Evolutionary conservation across 2,329 filamentous ascomycete genomes (phyloP).

Genomic region (Beauveria varroae): DNA sequence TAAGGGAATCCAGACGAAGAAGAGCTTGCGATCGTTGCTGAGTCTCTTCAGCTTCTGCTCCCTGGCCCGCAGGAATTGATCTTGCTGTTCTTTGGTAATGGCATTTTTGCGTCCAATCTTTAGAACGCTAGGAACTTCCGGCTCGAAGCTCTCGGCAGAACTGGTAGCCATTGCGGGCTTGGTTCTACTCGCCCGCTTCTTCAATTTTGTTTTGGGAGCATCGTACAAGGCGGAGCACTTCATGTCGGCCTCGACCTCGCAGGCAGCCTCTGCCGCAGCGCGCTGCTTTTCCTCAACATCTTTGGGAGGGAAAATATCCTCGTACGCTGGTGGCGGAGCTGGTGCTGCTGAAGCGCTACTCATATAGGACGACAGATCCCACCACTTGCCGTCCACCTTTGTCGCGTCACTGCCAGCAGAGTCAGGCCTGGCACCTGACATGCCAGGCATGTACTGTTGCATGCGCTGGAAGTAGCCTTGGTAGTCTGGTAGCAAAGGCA

Average conservation of each 20-base stretch:
- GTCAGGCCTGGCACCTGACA: conserved; percentile 42
- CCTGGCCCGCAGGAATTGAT: conserved; percentile 53
- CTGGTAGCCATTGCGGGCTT: conserved; percentile 15
- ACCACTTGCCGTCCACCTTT: conserved; percentile 54
- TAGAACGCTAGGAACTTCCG: conserved; percentile 38
- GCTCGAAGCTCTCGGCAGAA: neutral
- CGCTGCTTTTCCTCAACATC: conserved; percentile 49
- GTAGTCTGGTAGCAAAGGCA: conserved; percentile 62
- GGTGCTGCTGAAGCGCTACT: conserved; percentile 39
- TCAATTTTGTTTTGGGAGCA: conserved; percentile 20
- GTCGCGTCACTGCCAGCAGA: conserved; percentile 32
- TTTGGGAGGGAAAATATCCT: conserved; percentile 63
- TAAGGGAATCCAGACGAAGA: conserved; percentile 57
- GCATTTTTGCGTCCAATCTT: conserved; percentile 56
- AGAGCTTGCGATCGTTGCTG: conserved; percentile 57
- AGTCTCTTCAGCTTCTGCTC: conserved; percentile 56
- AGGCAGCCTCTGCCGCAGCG: conserved; percentile 49
- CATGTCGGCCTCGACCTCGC: conserved; percentile 50
- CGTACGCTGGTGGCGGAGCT: conserved; percentile 64
- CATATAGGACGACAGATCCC: conserved; percentile 55
- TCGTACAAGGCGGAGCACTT: conserved; percentile 51
- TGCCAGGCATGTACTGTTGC: conserved; percentile 64
- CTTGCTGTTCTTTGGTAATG: conserved; percentile 58
- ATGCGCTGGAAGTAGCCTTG: conserved; percentile 62
- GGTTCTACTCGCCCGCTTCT: conserved; percentile 23